Conservation (phyloP, 1,139 yeast genomes). For the Wickerhamiella infanticola region DNA sequence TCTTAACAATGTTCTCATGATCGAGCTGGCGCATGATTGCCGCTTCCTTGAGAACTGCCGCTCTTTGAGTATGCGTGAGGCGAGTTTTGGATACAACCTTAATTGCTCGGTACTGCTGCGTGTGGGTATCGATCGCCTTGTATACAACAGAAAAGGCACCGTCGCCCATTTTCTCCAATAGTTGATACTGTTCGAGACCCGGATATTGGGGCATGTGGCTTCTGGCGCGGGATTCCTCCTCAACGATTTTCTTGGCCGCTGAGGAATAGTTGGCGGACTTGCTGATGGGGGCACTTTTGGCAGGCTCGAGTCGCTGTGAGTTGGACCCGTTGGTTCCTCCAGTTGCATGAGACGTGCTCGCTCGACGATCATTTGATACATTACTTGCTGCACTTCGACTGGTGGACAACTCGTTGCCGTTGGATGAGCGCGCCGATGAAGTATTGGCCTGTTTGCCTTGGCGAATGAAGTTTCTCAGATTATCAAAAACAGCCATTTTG, state of each 20-base stretch:
- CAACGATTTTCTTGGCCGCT: conserved; percentile 46
- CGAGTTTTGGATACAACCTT: conserved; percentile 67
- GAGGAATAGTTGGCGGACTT: conserved; percentile 26
- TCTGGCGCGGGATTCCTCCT: conserved; percentile 37
- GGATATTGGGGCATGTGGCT: conserved; percentile 32
- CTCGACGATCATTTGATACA: not conserved
- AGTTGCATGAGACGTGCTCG: conserved; percentile 11
- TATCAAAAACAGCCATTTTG: conserved; percentile 25
- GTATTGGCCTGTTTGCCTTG: conserved; percentile 61
- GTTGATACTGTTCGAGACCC: conserved; percentile 32
- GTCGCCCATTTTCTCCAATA: conserved; percentile 33
- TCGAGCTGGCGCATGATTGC: conserved; percentile 59
- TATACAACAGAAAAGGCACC: conserved; percentile 89
- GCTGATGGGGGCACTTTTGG: conserved; percentile 3
- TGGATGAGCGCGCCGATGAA: not conserved
- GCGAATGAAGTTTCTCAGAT: conserved; percentile 64
- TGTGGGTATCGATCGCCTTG: conserved; percentile 40
- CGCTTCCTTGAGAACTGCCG: conserved; percentile 59
- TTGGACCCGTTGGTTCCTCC: conserved; percentile 22
- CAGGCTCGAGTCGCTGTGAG: conserved; percentile 5
- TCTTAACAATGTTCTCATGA: conserved; percentile 59
- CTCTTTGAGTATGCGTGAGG: conserved; percentile 29
- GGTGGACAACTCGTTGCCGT: not conserved
- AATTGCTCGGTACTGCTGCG: conserved; percentile 52
- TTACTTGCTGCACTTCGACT: not conserved